These are phyloP conservation scores for Sporothrix variecibatus DNA, from an alignment of 2,329 filamentous ascomycete species.

Conservation along the genomic window DNA sequence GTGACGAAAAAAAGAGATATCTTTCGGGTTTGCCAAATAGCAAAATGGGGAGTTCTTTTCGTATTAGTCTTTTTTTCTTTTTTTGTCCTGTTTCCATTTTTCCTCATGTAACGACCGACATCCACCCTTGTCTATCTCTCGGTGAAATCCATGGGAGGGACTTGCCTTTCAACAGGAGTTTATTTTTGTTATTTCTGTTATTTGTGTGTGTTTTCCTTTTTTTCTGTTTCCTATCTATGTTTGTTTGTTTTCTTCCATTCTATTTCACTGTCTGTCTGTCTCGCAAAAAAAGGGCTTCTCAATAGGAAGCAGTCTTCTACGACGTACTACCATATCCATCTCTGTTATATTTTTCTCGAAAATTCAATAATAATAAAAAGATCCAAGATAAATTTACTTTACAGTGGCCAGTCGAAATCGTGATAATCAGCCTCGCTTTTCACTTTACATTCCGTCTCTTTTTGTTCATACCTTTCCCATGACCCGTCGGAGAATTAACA, in stretches of 20 bases:
- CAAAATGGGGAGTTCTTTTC: background rate
- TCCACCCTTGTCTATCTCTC: background rate
- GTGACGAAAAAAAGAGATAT: background rate
- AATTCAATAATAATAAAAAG: background rate
- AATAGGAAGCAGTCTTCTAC: background rate
- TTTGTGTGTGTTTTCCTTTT: background rate
- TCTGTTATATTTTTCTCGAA: background rate
- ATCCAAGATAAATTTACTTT: background rate
- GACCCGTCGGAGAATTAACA: background rate
- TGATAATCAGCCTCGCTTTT: background rate
- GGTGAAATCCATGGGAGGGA: background rate
- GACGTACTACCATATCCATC: background rate
- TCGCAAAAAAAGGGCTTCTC: background rate
- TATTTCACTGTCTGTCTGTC: background rate
- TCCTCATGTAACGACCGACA: constrained; percentile 9
- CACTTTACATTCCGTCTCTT: no score
- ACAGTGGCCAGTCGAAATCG: background rate
- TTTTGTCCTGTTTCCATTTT: background rate
- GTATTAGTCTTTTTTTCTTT: background rate
- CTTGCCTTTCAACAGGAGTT: constrained; percentile 6
- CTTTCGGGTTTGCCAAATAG: constrained; percentile 16
- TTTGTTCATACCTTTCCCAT: background rate
- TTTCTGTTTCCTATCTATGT: background rate
- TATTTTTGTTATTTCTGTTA: background rate
- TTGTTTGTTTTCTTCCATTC: background rate